Evolutionary conservation across 352 stramenopile genomes (phyloP).

Genomic region (Phytophthora sansomeana): DNA sequence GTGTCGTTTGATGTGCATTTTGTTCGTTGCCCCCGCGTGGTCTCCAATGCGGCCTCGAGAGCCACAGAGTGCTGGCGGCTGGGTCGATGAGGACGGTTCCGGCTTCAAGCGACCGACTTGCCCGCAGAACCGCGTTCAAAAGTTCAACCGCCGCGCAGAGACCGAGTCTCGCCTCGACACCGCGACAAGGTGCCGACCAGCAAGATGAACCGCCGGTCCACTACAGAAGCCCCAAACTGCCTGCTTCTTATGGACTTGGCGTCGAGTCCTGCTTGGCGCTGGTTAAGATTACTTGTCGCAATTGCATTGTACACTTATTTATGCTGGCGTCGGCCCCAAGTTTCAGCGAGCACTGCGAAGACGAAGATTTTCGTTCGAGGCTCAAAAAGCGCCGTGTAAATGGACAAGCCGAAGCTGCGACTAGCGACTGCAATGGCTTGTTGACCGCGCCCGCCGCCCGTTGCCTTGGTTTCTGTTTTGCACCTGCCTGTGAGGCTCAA

Average conservation of each 20-base stretch:
- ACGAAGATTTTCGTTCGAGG: constrained; percentile 1
- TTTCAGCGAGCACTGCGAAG: too few species aligned
- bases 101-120: constrained; percentile 16
- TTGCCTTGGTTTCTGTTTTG: constrained; percentile 26
- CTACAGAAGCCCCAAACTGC: too few species aligned
- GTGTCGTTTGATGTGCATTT: constrained; percentile 31
- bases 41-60: constrained; percentile 2
- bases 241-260: too few species aligned
- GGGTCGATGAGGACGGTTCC: constrained; percentile 15
- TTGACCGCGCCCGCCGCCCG: constrained; percentile 14
- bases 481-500: background rate
- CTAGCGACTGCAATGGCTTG: constrained; percentile 15
- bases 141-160: constrained; percentile 23
- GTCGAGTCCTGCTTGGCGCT: background rate
- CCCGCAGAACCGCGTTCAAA: constrained; percentile 12
- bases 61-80: constrained; percentile 12
- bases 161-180: constrained; percentile 15
- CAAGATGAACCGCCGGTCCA: too few species aligned
- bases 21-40: constrained; percentile 7
- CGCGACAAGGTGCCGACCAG: constrained; percentile 7
- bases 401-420: constrained; percentile 4
- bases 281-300: background rate
- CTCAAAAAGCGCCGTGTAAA: constrained; percentile 4
- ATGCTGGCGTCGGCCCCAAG: background rate
- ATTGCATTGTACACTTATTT: constrained; percentile 3